Conservation (phyloP, 2,329 filamentous ascomycete species). For the Calcarisporium arbuscula region DNA sequence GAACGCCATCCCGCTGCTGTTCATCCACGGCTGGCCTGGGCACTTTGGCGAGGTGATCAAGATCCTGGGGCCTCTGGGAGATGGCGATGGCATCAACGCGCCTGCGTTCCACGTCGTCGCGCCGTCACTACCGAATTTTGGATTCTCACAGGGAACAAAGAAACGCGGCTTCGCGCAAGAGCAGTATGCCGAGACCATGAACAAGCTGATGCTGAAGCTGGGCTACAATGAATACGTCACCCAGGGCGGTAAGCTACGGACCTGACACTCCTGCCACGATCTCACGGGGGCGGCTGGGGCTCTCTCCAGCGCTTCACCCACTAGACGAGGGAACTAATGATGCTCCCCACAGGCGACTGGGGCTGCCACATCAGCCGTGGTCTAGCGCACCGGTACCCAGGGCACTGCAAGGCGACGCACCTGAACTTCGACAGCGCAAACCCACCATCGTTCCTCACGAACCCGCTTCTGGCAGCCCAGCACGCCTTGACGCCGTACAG, state of each 20-base stretch:
- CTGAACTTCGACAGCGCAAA: conserved; percentile 25
- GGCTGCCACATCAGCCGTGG: conserved; percentile 57
- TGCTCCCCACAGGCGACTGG: too few species aligned
- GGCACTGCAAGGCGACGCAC: conserved; percentile 47
- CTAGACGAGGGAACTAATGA: too few species aligned
- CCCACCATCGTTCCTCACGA: too few species aligned
- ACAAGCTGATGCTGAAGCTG: conserved; percentile 63
- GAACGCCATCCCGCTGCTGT: conserved; percentile 32
- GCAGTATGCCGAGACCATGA: conserved; percentile 48
- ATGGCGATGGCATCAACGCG: conserved; percentile 14
- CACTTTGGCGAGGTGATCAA: conserved; percentile 30
- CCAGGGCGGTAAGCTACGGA: conserved; percentile 16
- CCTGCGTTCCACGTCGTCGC: conserved; percentile 42
- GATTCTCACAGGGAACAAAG: too few species aligned
- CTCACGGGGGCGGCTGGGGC: conserved; percentile 69
- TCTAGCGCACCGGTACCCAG: conserved; percentile 53
- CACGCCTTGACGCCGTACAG: conserved; percentile 46
- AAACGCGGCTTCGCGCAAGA: too few species aligned
- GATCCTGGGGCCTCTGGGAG: conserved; percentile 26
- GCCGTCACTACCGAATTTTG: conserved; percentile 37
- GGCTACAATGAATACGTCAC: conserved; percentile 40
- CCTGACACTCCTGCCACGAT: conserved; percentile 23
- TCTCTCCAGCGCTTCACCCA: too few species aligned
- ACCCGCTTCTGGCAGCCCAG: conserved; percentile 43
- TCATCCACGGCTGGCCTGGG: conserved; percentile 38